Percentiles rank a stretch among this genome's conserved stretches.
Evolutionary conservation across 2,329 filamentous ascomycete species (phyloP).

Genomic region (Colletotrichum gloeosporioides): DNA sequence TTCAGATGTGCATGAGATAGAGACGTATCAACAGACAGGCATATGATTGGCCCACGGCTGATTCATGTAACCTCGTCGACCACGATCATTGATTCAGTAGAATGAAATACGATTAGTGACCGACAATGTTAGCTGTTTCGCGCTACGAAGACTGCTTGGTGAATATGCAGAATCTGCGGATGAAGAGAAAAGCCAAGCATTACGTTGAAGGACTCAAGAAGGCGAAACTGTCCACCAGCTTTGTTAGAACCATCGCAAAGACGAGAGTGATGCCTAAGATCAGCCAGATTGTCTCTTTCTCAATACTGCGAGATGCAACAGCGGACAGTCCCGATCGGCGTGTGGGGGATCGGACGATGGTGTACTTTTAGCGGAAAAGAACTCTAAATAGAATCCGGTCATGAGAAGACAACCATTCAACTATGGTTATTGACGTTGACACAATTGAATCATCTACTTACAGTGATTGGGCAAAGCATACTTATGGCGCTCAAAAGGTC

Average conservation of each 20-base stretch:
- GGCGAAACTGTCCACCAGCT: neutral
- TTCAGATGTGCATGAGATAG: neutral
- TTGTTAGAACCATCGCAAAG: neutral
- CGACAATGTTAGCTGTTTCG: neutral
- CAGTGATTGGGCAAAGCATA: neutral
- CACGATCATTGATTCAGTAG: neutral
- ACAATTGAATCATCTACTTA: neutral
- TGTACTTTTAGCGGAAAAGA: neutral
- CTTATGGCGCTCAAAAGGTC: neutral
- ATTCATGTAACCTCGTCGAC: neutral
- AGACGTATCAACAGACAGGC: neutral
- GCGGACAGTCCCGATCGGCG: neutral
- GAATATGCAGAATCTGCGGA: neutral
- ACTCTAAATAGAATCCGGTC: neutral
- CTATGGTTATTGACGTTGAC: neutral
- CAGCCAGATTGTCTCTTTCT: neutral
- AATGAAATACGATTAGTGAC: neutral
- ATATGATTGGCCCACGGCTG: neutral
- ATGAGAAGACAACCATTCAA: neutral
- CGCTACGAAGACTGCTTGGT: neutral
- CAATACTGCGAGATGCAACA: neutral
- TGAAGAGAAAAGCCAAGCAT: neutral
- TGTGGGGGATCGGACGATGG: neutral
- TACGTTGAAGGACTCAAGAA: neutral
- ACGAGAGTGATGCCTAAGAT: accelerated